A percentile compares a stretch with the other conserved stretches of the same genome.
These are phyloP conservation scores for Rosa lucieae DNA, from an alignment of 306 rosid species.

Conservation along the genomic window DNA sequence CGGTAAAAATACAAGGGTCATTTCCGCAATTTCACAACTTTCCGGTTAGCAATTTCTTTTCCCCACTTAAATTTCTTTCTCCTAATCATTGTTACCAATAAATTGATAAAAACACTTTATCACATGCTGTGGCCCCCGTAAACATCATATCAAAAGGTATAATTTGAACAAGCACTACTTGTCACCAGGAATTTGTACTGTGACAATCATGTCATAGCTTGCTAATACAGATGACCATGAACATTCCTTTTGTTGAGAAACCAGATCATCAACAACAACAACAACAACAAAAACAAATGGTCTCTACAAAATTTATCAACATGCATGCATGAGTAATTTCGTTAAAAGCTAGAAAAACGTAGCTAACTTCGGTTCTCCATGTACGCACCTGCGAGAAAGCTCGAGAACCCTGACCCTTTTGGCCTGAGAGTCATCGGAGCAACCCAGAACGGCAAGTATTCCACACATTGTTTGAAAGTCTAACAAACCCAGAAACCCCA, in stretches of 20 bases:
- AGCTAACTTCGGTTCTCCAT: no score
- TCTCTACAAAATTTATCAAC: not conserved
- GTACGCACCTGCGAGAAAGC: constrained; percentile 45
- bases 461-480: constrained; percentile 65
- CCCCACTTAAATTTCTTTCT: no score
- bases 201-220: not conserved
- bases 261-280: not conserved
- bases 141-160: constrained; percentile 1
- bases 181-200: not conserved
- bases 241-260: not conserved
- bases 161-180: not conserved
- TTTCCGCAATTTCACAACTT: constrained; percentile 2
- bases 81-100: not conserved
- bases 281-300: not conserved
- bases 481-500: not conserved
- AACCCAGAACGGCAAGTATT: constrained; percentile 91
- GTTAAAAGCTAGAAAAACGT: no score
- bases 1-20: not conserved
- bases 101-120: not conserved
- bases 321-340: not conserved
- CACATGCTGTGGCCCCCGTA: not conserved
- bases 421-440: constrained; percentile 78
- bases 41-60: not conserved
- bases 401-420: constrained; percentile 90
- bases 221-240: not conserved